These are phyloP conservation scores for Picochlorum sp. DNA, from an alignment of 139 green algal genomes.

Conservation along the genomic window DNA sequence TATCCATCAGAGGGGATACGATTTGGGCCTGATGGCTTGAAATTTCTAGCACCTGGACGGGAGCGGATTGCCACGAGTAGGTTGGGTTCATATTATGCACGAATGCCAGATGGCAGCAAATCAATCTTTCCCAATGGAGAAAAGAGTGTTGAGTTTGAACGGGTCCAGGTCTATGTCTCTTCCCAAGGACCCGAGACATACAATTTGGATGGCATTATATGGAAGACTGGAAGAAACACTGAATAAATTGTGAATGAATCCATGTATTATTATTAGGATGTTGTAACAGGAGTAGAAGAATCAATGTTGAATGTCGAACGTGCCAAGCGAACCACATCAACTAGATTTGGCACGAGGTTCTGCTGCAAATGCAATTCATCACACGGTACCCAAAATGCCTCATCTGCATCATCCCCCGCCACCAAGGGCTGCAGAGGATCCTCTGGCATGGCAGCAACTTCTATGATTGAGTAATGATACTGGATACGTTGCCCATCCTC, in stretches of 20 bases:
- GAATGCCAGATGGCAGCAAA: slow-evolving; percentile 33
- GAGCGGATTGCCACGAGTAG: slow-evolving; percentile 35
- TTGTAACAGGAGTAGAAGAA: too few relatives aligned
- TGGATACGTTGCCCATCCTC: background rate
- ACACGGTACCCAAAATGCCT: background rate
- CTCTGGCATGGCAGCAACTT: slow-evolving; percentile 5
- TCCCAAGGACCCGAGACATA: slow-evolving; percentile 29
- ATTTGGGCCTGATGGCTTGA: slow-evolving; percentile 66
- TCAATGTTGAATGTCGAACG: too few relatives aligned
- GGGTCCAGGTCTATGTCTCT: slow-evolving; percentile 45
- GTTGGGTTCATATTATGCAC: slow-evolving; percentile 57
- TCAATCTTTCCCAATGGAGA: slow-evolving; percentile 46
- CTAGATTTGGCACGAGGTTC: slow-evolving; percentile 3
- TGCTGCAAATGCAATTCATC: background rate
- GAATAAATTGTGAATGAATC: too few relatives aligned
- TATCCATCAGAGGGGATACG: slow-evolving; percentile 33
- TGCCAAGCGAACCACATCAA: background rate
- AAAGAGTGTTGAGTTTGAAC: slow-evolving; percentile 30
- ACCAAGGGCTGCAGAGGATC: background rate
- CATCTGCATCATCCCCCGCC: slow-evolving; percentile 8
- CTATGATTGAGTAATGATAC: slow-evolving; percentile 11
- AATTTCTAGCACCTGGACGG: slow-evolving; percentile 25
- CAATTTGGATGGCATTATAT: slow-evolving; percentile 48
- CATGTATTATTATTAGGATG: too few relatives aligned
- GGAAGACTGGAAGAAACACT: slow-evolving; percentile 14